phyloP scores from a whole-genome alignment of 148 eudicot species.

The Pouteria glomerata region DNA sequence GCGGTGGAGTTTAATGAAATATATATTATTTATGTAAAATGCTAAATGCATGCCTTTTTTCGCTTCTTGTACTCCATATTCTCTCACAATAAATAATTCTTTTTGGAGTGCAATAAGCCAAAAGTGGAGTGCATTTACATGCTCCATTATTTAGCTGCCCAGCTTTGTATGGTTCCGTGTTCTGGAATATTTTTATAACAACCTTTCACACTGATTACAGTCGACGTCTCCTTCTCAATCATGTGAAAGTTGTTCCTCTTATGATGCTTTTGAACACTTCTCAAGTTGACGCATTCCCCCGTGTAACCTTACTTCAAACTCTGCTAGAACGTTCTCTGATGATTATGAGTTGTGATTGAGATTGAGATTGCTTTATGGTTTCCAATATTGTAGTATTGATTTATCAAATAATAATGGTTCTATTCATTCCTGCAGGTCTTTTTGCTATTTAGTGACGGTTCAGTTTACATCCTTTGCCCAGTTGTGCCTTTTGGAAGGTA shows the following conservation, averaged over 20 bases:
- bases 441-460: slow-evolving; percentile 78
- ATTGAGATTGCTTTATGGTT: background rate
- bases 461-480: slow-evolving; percentile 78
- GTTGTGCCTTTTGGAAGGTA: slow-evolving; percentile 95
- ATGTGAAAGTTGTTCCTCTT: background rate
- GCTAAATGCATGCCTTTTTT: too few relatives aligned
- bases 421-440: slow-evolving; percentile 61
- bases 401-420: slow-evolving; percentile 1
- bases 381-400: slow-evolving; percentile 1
- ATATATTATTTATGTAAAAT: too few relatives aligned
- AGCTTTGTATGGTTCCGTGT: background rate
- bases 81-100: too few relatives aligned
- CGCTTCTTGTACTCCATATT: too few relatives aligned
- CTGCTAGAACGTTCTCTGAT: background rate
- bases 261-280: background rate
- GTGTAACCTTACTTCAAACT: background rate
- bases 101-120: too few relatives aligned
- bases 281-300: background rate
- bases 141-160: too few relatives aligned
- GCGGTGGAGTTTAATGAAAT: too few relatives aligned
- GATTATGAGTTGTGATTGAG: background rate
- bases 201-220: background rate
- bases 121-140: too few relatives aligned
- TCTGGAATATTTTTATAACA: background rate
- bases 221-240: background rate